These are phyloP conservation scores for Plantago elongata DNA, from an alignment of 257 asterid genomes.

Conservation along the genomic window DNA sequence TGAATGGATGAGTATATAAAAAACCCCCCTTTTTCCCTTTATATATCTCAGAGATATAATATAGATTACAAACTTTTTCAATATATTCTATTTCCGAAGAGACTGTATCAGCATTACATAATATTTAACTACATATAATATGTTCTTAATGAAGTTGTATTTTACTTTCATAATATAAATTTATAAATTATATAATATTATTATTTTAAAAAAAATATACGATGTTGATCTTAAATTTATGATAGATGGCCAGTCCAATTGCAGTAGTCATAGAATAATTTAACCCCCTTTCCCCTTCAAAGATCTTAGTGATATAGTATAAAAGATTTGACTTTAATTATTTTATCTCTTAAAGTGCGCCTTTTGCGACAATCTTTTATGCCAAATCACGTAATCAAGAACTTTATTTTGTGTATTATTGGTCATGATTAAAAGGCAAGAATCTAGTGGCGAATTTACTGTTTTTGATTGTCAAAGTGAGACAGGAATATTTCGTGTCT, in stretches of 20 bases:
- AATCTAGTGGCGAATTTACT: background rate
- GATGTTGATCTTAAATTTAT: too few species aligned
- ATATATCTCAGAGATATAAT: slow-evolving; percentile 24
- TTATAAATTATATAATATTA: too few species aligned
- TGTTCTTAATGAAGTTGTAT: too few species aligned
- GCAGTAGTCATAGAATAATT: too few species aligned
- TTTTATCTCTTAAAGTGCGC: slow-evolving; percentile 2
- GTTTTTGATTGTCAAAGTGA: slow-evolving; percentile 9
- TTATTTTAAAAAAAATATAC: too few species aligned
- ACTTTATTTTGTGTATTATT: background rate
- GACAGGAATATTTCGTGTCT: slow-evolving; percentile 10
- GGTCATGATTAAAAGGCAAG: slow-evolving; percentile 8
- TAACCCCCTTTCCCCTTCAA: slow-evolving; percentile 17
- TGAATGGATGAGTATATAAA: slow-evolving; percentile 2
- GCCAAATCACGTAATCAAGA: background rate
- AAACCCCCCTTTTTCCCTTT: slow-evolving; percentile 16
- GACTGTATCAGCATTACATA: too few species aligned
- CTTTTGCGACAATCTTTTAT: slow-evolving; percentile 10
- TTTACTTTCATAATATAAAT: too few species aligned
- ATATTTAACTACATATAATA: too few species aligned
- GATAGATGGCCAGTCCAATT: too few species aligned
- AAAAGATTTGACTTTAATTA: slow-evolving; percentile 30
- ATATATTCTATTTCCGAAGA: too few species aligned
- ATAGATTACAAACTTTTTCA: too few species aligned
- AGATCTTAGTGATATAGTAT: slow-evolving; percentile 22